A percentile compares a stretch with the other conserved stretches of the same genome.
Evolutionary conservation across 108 stramenopile species (phyloP).

Genomic region (Cylindrotheca fusiformis): DNA sequence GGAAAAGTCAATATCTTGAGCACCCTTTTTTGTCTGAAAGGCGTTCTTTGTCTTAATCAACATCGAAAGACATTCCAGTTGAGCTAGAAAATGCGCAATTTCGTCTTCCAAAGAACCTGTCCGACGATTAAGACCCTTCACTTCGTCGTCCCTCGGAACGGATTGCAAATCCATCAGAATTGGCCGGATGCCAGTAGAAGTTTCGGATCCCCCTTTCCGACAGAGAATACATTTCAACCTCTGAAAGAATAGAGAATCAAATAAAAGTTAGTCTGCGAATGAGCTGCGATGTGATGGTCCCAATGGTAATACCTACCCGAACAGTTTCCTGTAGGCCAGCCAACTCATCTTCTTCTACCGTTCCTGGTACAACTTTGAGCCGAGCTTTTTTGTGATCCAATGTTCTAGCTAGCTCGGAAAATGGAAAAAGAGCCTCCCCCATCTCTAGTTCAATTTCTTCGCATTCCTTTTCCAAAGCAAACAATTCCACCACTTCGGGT

Average conservation of each 20-base stretch:
- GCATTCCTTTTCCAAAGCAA: constrained; percentile 65
- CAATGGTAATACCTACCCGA: constrained; percentile 47
- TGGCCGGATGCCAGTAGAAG: constrained; percentile 83
- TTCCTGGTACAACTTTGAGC: constrained; percentile 51
- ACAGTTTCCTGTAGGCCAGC: constrained; percentile 56
- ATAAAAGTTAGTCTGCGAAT: not conserved
- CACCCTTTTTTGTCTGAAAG: constrained; percentile 1
- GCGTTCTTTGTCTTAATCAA: constrained; percentile 17
- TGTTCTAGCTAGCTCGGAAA: constrained; percentile 70
- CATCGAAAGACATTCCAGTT: constrained; percentile 10
- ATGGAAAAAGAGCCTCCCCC: constrained; percentile 63
- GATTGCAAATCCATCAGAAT: constrained; percentile 79
- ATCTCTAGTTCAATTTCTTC: constrained; percentile 74
- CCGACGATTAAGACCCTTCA: not conserved
- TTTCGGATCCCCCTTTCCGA: constrained; percentile 58
- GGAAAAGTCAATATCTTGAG: constrained; percentile 19
- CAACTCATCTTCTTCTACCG: constrained; percentile 41
- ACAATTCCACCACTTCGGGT: constrained; percentile 66
- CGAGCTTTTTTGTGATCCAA: constrained; percentile 57
- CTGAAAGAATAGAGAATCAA: constrained; percentile 22
- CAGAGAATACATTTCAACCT: constrained; percentile 68
- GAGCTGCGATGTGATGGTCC: not conserved
- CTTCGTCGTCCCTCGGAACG: constrained; percentile 65
- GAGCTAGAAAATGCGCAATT: constrained; percentile 19
- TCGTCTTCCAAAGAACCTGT: constrained; percentile 2